Conservation (phyloP, 2,329 filamentous ascomycete genomes). For the Ophiosphaerella herpotricha region DNA sequence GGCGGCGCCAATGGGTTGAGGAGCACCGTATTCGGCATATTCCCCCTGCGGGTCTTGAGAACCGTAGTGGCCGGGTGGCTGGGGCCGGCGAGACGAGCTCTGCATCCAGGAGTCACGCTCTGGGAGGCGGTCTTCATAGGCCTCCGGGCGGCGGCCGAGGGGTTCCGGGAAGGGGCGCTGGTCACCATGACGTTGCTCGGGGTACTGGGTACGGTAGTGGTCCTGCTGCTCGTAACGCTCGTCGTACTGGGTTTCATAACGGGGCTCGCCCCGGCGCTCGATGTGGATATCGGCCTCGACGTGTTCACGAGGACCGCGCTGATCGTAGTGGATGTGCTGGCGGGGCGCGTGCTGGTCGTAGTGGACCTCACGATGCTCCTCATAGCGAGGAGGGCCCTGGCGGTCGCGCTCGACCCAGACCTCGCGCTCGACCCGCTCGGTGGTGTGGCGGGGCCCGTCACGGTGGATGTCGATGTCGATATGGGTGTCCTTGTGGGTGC, state of each 20-base stretch:
- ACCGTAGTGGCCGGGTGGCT: constrained; percentile 17
- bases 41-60: constrained; percentile 18
- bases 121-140: constrained; percentile 43
- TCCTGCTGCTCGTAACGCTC: constrained; percentile 22
- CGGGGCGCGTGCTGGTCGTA: constrained; percentile 25
- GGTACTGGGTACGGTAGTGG: constrained; percentile 20
- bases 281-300: constrained; percentile 22
- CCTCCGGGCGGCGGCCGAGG: constrained; percentile 38
- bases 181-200: constrained; percentile 15
- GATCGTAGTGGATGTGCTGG: constrained; percentile 28
- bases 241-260: constrained; percentile 22
- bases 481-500: constrained; percentile 23
- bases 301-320: constrained; percentile 29
- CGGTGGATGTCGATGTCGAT: constrained; percentile 39
- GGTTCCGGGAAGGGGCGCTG: constrained; percentile 23
- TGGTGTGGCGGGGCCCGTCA: constrained; percentile 25
- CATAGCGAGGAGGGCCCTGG: constrained; percentile 21
- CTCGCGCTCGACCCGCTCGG: constrained; percentile 35
- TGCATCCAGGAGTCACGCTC: constrained; percentile 43
- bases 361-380: constrained; percentile 30
- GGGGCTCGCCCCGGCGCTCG: constrained; percentile 10
- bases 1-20: constrained; percentile 34
- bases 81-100: constrained; percentile 21
- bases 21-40: constrained; percentile 39
- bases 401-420: constrained; percentile 32